Conservation (phyloP, 352 stramenopile species). For the Pythium aristosporum region DNA sequence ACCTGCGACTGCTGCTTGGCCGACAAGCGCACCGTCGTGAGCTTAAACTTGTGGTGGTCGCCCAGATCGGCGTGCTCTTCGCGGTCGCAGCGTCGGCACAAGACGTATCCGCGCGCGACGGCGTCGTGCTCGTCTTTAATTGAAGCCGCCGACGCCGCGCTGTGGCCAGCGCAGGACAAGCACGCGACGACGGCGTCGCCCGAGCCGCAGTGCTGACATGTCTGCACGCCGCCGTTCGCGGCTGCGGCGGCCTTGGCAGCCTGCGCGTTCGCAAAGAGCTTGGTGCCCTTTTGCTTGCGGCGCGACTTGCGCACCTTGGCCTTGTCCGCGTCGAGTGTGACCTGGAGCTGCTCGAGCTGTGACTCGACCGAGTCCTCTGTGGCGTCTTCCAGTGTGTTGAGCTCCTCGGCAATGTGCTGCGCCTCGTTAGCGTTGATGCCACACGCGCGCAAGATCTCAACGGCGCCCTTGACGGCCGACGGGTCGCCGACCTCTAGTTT, state of each 20-base stretch:
- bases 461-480: conserved; percentile 58
- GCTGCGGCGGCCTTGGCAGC: conserved; percentile 12
- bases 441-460: conserved; percentile 71
- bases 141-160: conserved; percentile 3
- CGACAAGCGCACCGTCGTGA: conserved; percentile 22
- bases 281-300: conserved; percentile 58
- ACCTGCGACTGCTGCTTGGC: conserved; percentile 32
- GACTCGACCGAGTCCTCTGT: neutral
- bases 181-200: conserved; percentile 62
- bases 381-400: conserved; percentile 37
- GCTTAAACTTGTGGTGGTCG: conserved; percentile 49
- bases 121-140: conserved; percentile 37
- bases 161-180: conserved; percentile 55
- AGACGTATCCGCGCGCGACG: conserved; percentile 56
- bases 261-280: conserved; percentile 22
- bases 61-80: conserved; percentile 69
- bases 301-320: conserved; percentile 27
- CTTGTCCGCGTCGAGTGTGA: conserved; percentile 39
- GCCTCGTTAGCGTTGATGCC: conserved; percentile 52
- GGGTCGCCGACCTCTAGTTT: conserved; percentile 76
- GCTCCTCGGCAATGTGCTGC: conserved; percentile 57
- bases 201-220: conserved; percentile 74
- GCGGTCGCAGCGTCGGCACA: conserved; percentile 66
- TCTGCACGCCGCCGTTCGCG: conserved; percentile 27
- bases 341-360: conserved; percentile 36